A percentile compares a stretch with the other conserved stretches of the same genome.
phyloP scores from a whole-genome alignment of 306 rosid genomes.

The Gastrolobium bilobum region DNA sequence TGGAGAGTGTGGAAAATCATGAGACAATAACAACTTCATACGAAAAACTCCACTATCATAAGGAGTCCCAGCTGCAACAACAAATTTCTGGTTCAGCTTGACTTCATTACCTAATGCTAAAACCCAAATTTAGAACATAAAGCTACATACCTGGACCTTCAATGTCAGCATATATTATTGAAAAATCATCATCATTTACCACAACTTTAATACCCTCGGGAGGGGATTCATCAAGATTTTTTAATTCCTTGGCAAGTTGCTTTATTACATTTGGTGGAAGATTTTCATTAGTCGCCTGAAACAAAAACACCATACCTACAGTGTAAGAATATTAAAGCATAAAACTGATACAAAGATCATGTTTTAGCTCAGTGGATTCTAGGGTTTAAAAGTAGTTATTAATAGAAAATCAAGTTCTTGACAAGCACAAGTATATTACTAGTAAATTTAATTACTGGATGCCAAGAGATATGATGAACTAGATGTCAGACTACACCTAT shows the following conservation, averaged over 20 bases:
- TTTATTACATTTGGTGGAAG: slow-evolving; percentile 90
- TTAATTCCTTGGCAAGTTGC: slow-evolving; percentile 91
- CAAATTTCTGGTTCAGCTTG: slow-evolving; percentile 21
- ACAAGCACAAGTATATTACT: slow-evolving; percentile 7
- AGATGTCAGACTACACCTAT: background rate
- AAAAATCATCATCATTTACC: slow-evolving; percentile 81
- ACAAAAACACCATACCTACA: slow-evolving; percentile 28
- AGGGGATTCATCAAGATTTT: slow-evolving; percentile 84
- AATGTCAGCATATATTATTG: slow-evolving; percentile 81
- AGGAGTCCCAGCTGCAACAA: slow-evolving; percentile 83
- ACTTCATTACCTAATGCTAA: slow-evolving; percentile 2
- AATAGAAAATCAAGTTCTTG: background rate
- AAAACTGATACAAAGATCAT: background rate
- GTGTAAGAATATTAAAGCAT: slow-evolving; percentile 1
- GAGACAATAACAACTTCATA: slow-evolving; percentile 80
- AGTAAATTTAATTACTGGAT: background rate
- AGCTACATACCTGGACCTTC: slow-evolving; percentile 84
- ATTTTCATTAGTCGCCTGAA: slow-evolving; percentile 88
- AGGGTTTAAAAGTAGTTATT: background rate
- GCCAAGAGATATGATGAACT: slow-evolving; percentile 2
- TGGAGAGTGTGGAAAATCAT: slow-evolving; percentile 83
- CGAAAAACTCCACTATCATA: slow-evolving; percentile 86
- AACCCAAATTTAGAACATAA: slow-evolving; percentile 15
- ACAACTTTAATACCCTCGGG: slow-evolving; percentile 91
- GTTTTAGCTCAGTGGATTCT: background rate